Evolutionary conservation across 495 filamentous ascomycete species (phyloP).

Genomic region (Podospora didyma): DNA sequence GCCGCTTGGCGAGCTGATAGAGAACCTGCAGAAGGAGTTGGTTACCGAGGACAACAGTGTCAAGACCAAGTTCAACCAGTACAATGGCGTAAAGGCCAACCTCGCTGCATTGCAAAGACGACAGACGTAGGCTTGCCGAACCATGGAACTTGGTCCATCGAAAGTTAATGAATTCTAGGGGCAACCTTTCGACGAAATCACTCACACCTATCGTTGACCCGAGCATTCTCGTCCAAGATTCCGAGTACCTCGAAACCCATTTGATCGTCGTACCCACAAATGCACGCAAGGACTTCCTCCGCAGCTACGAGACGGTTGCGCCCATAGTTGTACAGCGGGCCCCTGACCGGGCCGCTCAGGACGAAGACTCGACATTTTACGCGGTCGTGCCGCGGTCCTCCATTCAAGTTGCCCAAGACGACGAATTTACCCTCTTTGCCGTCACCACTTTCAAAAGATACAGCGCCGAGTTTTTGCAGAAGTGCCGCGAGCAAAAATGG

Average conservation of each 20-base stretch:
- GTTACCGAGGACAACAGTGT: constrained; percentile 88
- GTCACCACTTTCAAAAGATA: constrained; percentile 93
- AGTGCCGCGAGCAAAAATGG: constrained; percentile 87
- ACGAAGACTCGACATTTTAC: constrained; percentile 84
- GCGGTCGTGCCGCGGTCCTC: constrained; percentile 80
- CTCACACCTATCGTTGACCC: constrained; percentile 84
- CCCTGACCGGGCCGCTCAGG: constrained; percentile 66
- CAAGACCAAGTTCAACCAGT: constrained; percentile 86
- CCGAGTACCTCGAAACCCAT: constrained; percentile 95
- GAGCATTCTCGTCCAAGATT: constrained; percentile 72
- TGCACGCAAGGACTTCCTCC: constrained; percentile 79
- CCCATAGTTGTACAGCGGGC: constrained; percentile 87
- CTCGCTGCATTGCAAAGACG: constrained; percentile 76
- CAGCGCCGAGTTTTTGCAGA: constrained; percentile 78
- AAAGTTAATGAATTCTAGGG: constrained; percentile 46
- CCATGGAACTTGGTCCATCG: not conserved
- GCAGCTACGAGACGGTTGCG: constrained; percentile 79
- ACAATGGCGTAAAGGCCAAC: constrained; percentile 82
- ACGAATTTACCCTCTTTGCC: constrained; percentile 82
- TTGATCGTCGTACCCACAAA: constrained; percentile 79
- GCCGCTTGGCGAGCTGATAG: constrained; percentile 77
- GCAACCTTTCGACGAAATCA: constrained; percentile 91
- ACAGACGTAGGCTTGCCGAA: constrained; percentile 52
- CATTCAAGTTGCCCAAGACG: constrained; percentile 69
- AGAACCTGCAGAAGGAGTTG: constrained; percentile 83